Evolutionary conservation across 176 grass and related monocot species (phyloP).

Genomic region (Oryza rufipogon): DNA sequence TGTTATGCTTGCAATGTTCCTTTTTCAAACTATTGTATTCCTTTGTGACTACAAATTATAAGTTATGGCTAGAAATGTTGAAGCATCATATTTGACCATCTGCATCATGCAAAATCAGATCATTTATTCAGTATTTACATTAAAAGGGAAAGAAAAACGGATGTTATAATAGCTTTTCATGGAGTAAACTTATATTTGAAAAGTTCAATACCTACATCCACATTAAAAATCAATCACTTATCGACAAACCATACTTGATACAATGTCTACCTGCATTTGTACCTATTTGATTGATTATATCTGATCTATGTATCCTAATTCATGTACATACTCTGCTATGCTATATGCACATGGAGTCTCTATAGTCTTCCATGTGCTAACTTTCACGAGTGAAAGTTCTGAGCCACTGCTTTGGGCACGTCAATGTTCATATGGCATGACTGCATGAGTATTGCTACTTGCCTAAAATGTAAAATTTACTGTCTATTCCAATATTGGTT

Average conservation of each 20-base stretch:
- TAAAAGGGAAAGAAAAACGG: not conserved
- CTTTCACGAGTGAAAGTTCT: not conserved
- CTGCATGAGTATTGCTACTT: not conserved
- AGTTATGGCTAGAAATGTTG: slow-evolving; percentile 12
- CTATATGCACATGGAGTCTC: slow-evolving; percentile 6
- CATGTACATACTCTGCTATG: not conserved
- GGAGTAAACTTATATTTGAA: slow-evolving; percentile 1
- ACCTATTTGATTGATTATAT: slow-evolving; percentile 1
- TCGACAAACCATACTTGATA: not conserved
- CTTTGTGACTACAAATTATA: not conserved
- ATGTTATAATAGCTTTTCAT: slow-evolving; percentile 11
- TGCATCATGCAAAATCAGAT: not conserved
- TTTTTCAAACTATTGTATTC: not conserved
- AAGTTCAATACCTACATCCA: slow-evolving; percentile 12
- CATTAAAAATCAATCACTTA: slow-evolving; percentile 7
- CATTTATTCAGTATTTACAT: not conserved
- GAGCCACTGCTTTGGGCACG: not conserved
- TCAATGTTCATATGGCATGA: not conserved
- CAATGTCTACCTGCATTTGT: slow-evolving; percentile 28
- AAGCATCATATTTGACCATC: not conserved
- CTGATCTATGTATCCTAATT: slow-evolving; percentile 22
- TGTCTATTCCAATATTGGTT: not conserved
- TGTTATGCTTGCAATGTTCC: not conserved
- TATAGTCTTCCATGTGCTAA: not conserved
- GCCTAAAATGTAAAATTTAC: not conserved